Conservation (phyloP, 306 rosid genomes). For the Parietaria judaica region DNA sequence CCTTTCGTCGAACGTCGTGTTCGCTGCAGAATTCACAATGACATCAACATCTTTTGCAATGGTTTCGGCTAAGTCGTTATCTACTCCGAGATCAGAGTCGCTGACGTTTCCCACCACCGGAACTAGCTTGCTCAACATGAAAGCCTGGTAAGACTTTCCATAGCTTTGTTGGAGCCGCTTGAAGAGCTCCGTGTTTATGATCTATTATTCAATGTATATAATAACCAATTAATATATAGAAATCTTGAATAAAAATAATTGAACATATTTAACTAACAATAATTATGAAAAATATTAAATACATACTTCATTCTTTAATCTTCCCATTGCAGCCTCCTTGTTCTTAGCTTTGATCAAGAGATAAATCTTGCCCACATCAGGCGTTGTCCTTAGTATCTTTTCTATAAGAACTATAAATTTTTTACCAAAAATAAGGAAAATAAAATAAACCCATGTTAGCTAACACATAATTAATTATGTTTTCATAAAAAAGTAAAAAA, state of each 20-base stretch:
- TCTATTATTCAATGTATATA: conserved; percentile 27
- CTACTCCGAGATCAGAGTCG: conserved; percentile 69
- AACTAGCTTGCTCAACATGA: conserved; percentile 80
- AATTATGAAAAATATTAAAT: not conserved
- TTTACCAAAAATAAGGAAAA: not conserved
- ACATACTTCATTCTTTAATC: conserved; percentile 75
- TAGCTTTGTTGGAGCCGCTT: conserved; percentile 61
- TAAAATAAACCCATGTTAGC: not conserved
- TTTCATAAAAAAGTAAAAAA: not conserved
- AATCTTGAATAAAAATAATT: not conserved
- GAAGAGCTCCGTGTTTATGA: conserved; percentile 81
- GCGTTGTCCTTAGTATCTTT: conserved; percentile 82
- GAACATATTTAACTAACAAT: not conserved
- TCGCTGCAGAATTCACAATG: conserved; percentile 88
- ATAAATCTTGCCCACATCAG: conserved; percentile 79
- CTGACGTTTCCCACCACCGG: conserved; percentile 80
- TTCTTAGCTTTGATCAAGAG: conserved; percentile 80
- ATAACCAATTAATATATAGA: too few relatives aligned
- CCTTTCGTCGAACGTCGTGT: conserved; percentile 95
- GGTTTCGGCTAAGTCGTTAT: conserved; percentile 29
- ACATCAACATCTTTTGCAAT: conserved; percentile 75
- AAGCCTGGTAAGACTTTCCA: conserved; percentile 71
- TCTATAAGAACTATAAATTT: conserved; percentile 64
- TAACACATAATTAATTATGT: not conserved
- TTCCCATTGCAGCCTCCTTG: conserved; percentile 72